Percentiles rank a stretch among this genome's conserved stretches.
phyloP scores from a whole-genome alignment of 139 green algal genomes.

The Desmodesmus armatus region DNA sequence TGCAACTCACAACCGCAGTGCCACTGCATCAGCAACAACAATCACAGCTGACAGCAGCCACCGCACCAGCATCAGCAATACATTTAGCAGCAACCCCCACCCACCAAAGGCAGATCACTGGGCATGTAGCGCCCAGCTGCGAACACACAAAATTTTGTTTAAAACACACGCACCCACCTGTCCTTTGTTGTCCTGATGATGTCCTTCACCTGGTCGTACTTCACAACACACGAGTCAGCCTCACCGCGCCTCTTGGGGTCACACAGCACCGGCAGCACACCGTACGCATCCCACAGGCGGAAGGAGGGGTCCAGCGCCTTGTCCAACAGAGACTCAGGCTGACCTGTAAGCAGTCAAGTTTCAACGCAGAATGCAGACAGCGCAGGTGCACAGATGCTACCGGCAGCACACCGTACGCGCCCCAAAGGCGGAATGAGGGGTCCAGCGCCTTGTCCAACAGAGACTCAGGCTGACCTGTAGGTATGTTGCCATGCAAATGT shows the following conservation, averaged over 20 bases:
- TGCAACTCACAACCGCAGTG: too few relatives aligned
- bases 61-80: too few relatives aligned
- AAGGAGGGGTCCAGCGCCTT: constrained; percentile 32
- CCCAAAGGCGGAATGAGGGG: constrained; percentile 44
- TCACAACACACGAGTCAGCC: constrained; percentile 31
- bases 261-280: constrained; percentile 45
- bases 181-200: constrained; percentile 42
- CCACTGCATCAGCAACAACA: background rate
- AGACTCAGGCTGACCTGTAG: constrained; percentile 39
- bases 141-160: background rate
- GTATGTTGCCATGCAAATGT: too few relatives aligned
- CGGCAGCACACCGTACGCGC: constrained; percentile 43
- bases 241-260: background rate
- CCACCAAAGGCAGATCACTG: background rate
- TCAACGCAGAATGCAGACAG: too few relatives aligned
- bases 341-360: constrained; percentile 22
- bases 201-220: constrained; percentile 39
- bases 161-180: background rate
- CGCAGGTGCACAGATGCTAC: too few relatives aligned
- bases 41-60: too few relatives aligned
- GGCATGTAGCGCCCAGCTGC: too few relatives aligned
- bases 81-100: too few relatives aligned
- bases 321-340: constrained; percentile 36
- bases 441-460: constrained; percentile 29
- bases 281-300: constrained; percentile 45